Base-by-base conservation (phyloP, 345 rosid genomes). In the Hibiscus trionum region DNA sequence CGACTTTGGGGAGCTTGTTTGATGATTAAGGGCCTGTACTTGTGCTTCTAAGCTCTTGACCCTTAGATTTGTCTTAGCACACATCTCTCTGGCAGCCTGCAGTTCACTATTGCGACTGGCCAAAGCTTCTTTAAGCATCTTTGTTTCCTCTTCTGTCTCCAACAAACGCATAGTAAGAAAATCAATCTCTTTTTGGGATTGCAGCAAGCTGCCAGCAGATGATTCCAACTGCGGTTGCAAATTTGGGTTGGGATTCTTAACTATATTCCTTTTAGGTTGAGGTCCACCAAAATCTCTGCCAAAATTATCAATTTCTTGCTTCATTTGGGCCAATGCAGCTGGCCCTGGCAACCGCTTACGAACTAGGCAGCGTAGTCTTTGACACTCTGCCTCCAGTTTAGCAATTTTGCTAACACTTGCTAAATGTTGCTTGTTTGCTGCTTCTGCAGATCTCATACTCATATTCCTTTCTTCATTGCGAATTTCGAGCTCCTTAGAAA, bases 271-370 rank as follows among this genome's bases (percentile, higher is more conserved):
- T 27, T 75, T 76, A 3, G 72, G 76, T 74, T 74, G 80, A 74
- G 87, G 75, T 31, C 86, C 90, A 72, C 75, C 60, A 70, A 76
- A 77, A 11, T 85, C 91, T 70, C 66, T 78, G 3, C 89, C 86
- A 37, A 82, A 78, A 78, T 74, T 77, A 70, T 87, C 94, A 56
- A 83, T 88, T 79, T 93, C 98, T 35, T 82, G 33, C 88, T 87
- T 93, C 94, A 93, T 93, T 63, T 88, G 92, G 55, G 98, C 96
- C 79, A 88, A 74, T 70, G 98, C 98, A 79, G 91, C 96, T 76
- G 96, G 93, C 72, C 98, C 98, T 15, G 96, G 98, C 84, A 90
- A 86, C 75, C 87, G 90, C 84, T 84, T 93, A 71, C 90, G 79
- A 2, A 93, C 77, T 42, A 93, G 90, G 50, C 91, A 80, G 12